phyloP scores from a whole-genome alignment of 306 rosid species.

The Cucumis melo region DNA sequence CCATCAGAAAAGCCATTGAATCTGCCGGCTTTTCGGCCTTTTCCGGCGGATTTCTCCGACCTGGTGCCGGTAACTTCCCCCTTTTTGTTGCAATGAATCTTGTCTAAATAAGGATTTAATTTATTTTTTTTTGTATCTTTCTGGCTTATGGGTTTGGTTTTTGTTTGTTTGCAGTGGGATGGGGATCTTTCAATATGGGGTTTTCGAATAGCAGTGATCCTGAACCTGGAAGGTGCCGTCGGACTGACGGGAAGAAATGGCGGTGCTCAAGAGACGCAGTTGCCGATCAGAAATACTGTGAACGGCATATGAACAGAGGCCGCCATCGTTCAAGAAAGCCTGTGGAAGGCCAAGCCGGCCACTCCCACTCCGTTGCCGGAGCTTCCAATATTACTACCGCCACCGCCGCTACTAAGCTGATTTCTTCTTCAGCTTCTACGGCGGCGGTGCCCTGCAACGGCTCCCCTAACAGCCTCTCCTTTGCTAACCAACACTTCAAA shows the following conservation, averaged over 20 bases:
- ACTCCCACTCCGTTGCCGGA: slow-evolving; percentile 35
- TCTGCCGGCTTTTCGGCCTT: slow-evolving; percentile 47
- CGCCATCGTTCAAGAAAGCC: slow-evolving; percentile 99
- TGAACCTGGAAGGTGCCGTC: slow-evolving; percentile 96
- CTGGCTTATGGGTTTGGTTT: not conserved
- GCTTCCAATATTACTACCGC: slow-evolving; percentile 12
- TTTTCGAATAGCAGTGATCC: slow-evolving; percentile 89
- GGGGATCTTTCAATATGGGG: slow-evolving; percentile 89
- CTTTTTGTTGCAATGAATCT: not conserved
- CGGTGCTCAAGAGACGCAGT: slow-evolving; percentile 99
- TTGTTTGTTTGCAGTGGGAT: slow-evolving; percentile 45
- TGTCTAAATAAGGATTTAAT: not conserved
- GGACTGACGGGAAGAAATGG: slow-evolving; percentile 99
- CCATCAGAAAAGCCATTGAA: slow-evolving; percentile 68
- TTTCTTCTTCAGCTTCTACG: slow-evolving; percentile 23
- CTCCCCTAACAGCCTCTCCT: slow-evolving; percentile 26
- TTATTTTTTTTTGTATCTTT: not conserved
- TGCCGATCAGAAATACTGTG: slow-evolving; percentile 85
- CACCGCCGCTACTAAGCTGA: slow-evolving; percentile 17
- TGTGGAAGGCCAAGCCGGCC: slow-evolving; percentile 99
- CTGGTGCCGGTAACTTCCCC: slow-evolving; percentile 44
- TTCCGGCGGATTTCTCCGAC: slow-evolving; percentile 44
- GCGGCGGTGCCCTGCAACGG: slow-evolving; percentile 23
- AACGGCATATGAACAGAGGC: slow-evolving; percentile 91
- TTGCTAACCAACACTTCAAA: slow-evolving; percentile 39